Conservation (phyloP, 2,329 filamentous ascomycete genomes). For the Ceratocystis variospora region DNA sequence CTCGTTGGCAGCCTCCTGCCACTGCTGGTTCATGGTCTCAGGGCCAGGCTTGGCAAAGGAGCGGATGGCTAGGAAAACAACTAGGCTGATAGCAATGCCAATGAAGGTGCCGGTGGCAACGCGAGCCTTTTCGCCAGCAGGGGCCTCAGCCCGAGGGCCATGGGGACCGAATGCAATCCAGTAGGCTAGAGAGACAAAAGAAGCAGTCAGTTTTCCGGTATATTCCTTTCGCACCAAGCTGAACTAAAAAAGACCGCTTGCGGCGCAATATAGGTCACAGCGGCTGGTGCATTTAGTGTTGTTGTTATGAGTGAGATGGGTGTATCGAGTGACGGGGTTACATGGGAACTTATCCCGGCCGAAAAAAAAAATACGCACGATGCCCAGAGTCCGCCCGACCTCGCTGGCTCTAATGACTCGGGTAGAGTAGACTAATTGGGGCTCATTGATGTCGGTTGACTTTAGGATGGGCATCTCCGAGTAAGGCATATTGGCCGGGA, state of each 20-base stretch:
- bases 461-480: background rate
- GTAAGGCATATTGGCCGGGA: background rate
- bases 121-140: constrained; percentile 73
- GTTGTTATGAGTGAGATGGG: background rate
- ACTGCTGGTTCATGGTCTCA: constrained; percentile 89
- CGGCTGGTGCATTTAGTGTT: background rate
- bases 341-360: background rate
- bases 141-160: constrained; percentile 70
- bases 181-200: constrained; percentile 53
- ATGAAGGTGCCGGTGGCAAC: constrained; percentile 59
- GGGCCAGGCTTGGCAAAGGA: constrained; percentile 58
- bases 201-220: background rate
- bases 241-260: background rate
- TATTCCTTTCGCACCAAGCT: background rate
- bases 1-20: constrained; percentile 90
- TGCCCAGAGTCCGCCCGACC: background rate
- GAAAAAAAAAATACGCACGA: background rate
- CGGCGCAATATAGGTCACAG: background rate
- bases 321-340: background rate
- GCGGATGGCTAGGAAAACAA: constrained; percentile 60
- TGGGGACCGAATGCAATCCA: constrained; percentile 98
- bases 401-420: too few species aligned
- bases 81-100: constrained; percentile 52
- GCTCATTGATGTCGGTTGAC: background rate
- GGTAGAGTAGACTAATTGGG: background rate